A percentile compares a stretch with the other conserved stretches of the same genome.
These are phyloP conservation scores for Aspergillus terreus DNA, from an alignment of 2,329 filamentous ascomycete genomes.

Conservation along the genomic window DNA sequence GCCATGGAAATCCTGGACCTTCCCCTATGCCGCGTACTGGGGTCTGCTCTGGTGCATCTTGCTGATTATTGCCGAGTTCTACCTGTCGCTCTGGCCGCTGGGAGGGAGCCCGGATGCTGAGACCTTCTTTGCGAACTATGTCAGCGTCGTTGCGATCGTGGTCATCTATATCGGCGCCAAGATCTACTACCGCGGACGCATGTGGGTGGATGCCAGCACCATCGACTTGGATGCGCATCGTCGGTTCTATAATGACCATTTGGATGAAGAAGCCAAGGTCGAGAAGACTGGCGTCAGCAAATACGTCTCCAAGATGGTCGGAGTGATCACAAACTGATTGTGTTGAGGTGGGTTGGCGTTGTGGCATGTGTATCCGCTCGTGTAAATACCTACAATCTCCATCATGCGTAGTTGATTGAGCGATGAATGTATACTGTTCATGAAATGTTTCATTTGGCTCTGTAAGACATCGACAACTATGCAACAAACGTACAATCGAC, in stretches of 20 bases:
- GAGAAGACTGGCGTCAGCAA: constrained; percentile 4
- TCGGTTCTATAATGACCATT: constrained; percentile 11
- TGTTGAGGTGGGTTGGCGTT: not conserved
- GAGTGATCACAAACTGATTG: constrained; percentile 5
- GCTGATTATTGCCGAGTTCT: constrained; percentile 47
- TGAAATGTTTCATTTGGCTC: too few relatives aligned
- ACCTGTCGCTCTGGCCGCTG: constrained; percentile 47
- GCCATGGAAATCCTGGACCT: constrained; percentile 45
- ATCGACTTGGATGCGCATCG: constrained; percentile 33
- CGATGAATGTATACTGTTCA: too few relatives aligned
- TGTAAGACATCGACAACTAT: not conserved
- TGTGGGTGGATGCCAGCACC: constrained; percentile 30
- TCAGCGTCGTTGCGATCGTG: constrained; percentile 43
- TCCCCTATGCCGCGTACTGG: constrained; percentile 43
- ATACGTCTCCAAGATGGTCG: constrained; percentile 5
- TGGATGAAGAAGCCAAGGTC: constrained; percentile 12
- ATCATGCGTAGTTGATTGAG: too few relatives aligned
- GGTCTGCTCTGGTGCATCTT: constrained; percentile 44
- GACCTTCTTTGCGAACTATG: constrained; percentile 48
- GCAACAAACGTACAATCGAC: not conserved
- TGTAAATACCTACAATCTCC: not conserved
- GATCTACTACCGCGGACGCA: constrained; percentile 36
- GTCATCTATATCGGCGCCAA: constrained; percentile 41
- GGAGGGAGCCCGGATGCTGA: constrained; percentile 28
- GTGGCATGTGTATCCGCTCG: not conserved